Evolutionary conservation across 352 stramenopile genomes (phyloP), one percentile per base, ranked within the genome.

Genomic region (Globisporangium nodosum): DNA sequence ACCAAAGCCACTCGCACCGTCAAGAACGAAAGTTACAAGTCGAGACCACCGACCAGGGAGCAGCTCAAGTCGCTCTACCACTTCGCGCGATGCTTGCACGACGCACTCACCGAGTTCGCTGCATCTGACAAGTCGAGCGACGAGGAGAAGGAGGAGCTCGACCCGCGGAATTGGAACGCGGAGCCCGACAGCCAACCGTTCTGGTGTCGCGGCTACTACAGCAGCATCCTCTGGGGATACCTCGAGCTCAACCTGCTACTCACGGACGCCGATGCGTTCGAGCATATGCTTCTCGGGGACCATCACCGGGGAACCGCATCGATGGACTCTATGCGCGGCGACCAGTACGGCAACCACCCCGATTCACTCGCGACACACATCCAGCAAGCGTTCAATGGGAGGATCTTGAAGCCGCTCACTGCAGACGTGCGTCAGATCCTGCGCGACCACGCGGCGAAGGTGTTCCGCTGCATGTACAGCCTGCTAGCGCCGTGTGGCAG

Each of bases 171-270:
- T 31, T 77, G 69, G 66, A 54, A 49, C 42, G 8, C 8, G 15
- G 30, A 68, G 0, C 24, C 49, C 0, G 6, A 9, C 18, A 9
- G 54, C 33, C 16, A 8, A 8, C 52, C 52, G n/a, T 57, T 58
- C 42, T 64, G 51, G 27, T 63, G 65, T 35, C 31, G 5, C 5
- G 31, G 31, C 5, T 35, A 35, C 31, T 35, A 35, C 42, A 9
- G 8, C 31, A 70, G 63, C 42, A 33, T 68, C n/a, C n/a, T 71
- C 16, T 21, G 51, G 27, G 62, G 69, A 16, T 77, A 77, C 56
- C 57, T 74, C 24, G 40, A 65, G 20, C 55, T 77, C 43, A 77
- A 77, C 24, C 49, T 77, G 45, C 42, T 72, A 30, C 64, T 77
- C 33, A 53, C 60, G 47, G 66, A 74, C 30, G 47, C 57, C n/a